Percentiles rank a stretch among this genome's conserved stretches.
These are phyloP conservation scores for Stephania japonica DNA, from an alignment of 164 flowering plant genomes.

Conservation along the genomic window DNA sequence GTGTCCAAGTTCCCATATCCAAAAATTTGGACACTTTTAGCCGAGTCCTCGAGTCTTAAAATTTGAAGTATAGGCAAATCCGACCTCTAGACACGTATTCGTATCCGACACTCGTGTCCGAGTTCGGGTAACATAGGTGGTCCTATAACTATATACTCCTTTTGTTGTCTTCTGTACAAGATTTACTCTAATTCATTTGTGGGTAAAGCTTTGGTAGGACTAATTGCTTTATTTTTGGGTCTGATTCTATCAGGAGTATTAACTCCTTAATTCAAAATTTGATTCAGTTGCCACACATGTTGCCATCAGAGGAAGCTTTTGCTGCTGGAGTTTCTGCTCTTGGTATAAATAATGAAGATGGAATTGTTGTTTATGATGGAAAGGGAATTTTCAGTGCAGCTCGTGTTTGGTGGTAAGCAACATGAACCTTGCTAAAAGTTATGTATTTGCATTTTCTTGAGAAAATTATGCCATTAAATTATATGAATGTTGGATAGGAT, in stretches of 20 bases:
- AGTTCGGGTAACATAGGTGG: too few relatives aligned
- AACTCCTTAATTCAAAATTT: slow-evolving; percentile 10
- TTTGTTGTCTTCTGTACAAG: neutral
- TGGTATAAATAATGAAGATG: slow-evolving; percentile 83
- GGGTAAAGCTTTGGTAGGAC: neutral
- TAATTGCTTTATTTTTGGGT: neutral
- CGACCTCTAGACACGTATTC: too few relatives aligned
- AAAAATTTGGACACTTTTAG: too few relatives aligned
- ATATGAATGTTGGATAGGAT: slow-evolving; percentile 55
- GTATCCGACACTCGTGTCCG: too few relatives aligned
- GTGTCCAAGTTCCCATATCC: too few relatives aligned
- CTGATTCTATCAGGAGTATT: neutral
- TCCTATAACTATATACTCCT: neutral
- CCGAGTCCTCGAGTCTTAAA: too few relatives aligned
- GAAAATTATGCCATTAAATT: slow-evolving; percentile 7
- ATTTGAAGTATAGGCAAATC: too few relatives aligned
- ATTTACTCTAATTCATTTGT: neutral
- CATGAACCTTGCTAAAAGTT: slow-evolving; percentile 1
- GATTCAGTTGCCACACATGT: slow-evolving; percentile 94
- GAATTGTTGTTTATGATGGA: slow-evolving; percentile 92
- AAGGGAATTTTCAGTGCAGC: slow-evolving; percentile 98
- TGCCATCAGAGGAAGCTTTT: slow-evolving; percentile 96
- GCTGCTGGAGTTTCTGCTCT: slow-evolving; percentile 96
- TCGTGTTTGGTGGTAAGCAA: slow-evolving; percentile 96
- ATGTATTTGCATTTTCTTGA: neutral